Evolutionary conservation across 2,329 filamentous ascomycete genomes (phyloP).

Genomic region (Diaporthe vaccinii): DNA sequence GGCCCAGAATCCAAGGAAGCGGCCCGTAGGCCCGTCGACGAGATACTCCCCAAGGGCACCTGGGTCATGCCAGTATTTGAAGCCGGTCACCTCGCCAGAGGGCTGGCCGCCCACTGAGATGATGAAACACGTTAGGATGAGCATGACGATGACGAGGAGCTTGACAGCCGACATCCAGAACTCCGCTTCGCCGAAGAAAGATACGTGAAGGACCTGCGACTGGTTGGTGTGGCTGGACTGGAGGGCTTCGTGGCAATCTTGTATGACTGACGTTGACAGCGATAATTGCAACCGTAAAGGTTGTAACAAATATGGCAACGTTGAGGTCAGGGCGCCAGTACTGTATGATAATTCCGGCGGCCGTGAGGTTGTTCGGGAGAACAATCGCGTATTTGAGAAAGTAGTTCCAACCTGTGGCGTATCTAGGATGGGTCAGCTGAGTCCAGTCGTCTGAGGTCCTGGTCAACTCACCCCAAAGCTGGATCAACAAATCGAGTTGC

Average conservation of each 20-base stretch:
- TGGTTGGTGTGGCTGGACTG: background rate
- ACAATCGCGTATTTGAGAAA: constrained; percentile 59
- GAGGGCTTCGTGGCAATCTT: no score
- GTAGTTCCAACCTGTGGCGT: constrained; percentile 62
- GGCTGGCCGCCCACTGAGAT: constrained; percentile 57
- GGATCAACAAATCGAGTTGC: constrained; percentile 50
- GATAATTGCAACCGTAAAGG: constrained; percentile 52
- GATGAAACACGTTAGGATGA: constrained; percentile 56
- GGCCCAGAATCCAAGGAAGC: constrained; percentile 66
- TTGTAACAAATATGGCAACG: constrained; percentile 53
- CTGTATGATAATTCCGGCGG: constrained; percentile 53
- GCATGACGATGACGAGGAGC: constrained; percentile 43
- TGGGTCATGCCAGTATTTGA: constrained; percentile 58
- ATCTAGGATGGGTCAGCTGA: constrained; percentile 43
- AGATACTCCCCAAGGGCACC: constrained; percentile 57
- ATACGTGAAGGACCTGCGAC: background rate
- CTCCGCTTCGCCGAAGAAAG: background rate
- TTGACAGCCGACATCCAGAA: constrained; percentile 23
- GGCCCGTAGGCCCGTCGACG: constrained; percentile 48
- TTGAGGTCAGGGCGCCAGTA: constrained; percentile 56
- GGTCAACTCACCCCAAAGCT: constrained; percentile 45
- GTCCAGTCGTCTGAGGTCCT: background rate
- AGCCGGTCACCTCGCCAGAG: constrained; percentile 54
- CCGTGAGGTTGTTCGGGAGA: constrained; percentile 55
- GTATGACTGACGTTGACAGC: constrained; percentile 49